Evolutionary conservation across 2,329 filamentous ascomycete genomes (phyloP).

Genomic region (Diaporthe longicolla): DNA sequence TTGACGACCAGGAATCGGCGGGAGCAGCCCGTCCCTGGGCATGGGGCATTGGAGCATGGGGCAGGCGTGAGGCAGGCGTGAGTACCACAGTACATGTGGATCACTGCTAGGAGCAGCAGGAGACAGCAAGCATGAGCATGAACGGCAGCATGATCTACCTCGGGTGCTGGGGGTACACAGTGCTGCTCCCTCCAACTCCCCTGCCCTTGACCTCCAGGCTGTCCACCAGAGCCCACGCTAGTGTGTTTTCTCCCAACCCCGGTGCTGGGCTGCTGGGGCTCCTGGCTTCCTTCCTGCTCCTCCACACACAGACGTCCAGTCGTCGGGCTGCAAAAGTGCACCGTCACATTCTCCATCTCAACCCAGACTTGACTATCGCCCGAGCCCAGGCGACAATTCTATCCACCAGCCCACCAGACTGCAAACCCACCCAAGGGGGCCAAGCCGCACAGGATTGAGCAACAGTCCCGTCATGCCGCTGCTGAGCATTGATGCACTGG

Average conservation of each 20-base stretch:
- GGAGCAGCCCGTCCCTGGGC: slow-evolving; percentile 33
- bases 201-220: background rate
- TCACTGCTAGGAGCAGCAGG: background rate
- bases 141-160: slow-evolving; percentile 24
- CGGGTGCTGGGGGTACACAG: slow-evolving; percentile 18
- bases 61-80: background rate
- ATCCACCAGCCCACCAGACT: slow-evolving; percentile 14
- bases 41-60: background rate
- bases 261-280: slow-evolving; percentile 15
- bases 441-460: slow-evolving; percentile 9
- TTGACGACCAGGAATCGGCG: slow-evolving; percentile 32
- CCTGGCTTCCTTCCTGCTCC: slow-evolving; percentile 12
- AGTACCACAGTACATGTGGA: background rate
- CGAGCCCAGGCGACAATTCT: slow-evolving; percentile 15
- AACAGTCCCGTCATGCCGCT: slow-evolving; percentile 9
- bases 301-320: slow-evolving; percentile 33
- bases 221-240: background rate
- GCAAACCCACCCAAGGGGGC: background rate
- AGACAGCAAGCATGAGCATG: background rate
- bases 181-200: background rate
- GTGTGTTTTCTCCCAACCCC: background rate
- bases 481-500: slow-evolving; percentile 3
- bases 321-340: slow-evolving; percentile 30
- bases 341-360: slow-evolving; percentile 26
- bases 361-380: slow-evolving; percentile 27